Conservation (phyloP, 768 basidiomycete genomes). For the Agaricus bisporus region DNA sequence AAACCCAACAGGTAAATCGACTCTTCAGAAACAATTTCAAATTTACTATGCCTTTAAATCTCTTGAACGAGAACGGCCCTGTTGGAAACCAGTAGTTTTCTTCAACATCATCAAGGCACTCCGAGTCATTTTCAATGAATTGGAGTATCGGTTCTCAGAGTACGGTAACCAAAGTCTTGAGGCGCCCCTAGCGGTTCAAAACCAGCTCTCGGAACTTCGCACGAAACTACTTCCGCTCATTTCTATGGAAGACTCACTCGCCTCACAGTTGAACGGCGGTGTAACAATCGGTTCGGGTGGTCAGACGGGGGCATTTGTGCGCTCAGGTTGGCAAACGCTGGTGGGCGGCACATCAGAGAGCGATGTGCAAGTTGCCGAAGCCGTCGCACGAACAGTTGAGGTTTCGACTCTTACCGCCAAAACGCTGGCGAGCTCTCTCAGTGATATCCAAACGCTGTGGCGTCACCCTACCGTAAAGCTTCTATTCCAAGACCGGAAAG, state of each 20-base stretch:
- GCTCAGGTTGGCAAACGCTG: slow-evolving; percentile 68
- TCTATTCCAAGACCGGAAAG: slow-evolving; percentile 48
- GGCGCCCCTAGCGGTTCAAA: slow-evolving; percentile 18
- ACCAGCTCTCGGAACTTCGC: slow-evolving; percentile 48
- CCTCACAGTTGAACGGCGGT: slow-evolving; percentile 63
- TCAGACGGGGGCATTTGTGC: slow-evolving; percentile 58
- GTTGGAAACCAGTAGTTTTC: slow-evolving; percentile 77
- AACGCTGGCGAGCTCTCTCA: slow-evolving; percentile 40
- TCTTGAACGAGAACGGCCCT: slow-evolving; percentile 63
- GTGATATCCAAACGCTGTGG: slow-evolving; percentile 64
- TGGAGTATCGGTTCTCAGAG: slow-evolving; percentile 49
- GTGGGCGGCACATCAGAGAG: slow-evolving; percentile 12
- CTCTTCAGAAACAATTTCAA: slow-evolving; percentile 81
- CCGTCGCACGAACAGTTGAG: slow-evolving; percentile 19
- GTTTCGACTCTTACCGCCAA: slow-evolving; percentile 50
- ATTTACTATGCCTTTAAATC: slow-evolving; percentile 69
- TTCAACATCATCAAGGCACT: slow-evolving; percentile 81
- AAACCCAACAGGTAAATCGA: slow-evolving; percentile 56
- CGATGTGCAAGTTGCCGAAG: slow-evolving; percentile 21
- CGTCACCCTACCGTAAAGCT: slow-evolving; percentile 57
- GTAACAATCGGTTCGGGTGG: slow-evolving; percentile 50
- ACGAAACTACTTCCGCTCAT: slow-evolving; percentile 55
- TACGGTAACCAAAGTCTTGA: slow-evolving; percentile 2
- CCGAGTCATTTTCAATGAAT: slow-evolving; percentile 65
- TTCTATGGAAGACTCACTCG: slow-evolving; percentile 61